Conservation (phyloP, 306 rosid genomes). For the Heteromeles arbutifolia region DNA sequence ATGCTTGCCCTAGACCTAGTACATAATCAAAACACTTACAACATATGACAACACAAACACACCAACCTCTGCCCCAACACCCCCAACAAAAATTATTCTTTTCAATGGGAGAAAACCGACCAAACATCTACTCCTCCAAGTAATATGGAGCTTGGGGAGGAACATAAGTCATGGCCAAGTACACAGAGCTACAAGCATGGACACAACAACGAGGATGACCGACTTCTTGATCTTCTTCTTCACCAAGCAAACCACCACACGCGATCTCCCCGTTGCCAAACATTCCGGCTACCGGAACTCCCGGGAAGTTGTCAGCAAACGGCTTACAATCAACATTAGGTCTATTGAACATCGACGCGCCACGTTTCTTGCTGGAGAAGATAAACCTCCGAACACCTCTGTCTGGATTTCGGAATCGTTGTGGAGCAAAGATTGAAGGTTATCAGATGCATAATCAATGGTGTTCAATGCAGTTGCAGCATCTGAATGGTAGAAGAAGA, state of each 20-base stretch:
- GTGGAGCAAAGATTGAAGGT: slow-evolving; percentile 2
- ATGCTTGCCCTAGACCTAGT: background rate
- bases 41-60: background rate
- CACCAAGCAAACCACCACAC: background rate
- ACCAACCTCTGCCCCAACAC: background rate
- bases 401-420: background rate
- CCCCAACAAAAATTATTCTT: background rate
- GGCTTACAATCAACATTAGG: slow-evolving; percentile 7
- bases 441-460: background rate
- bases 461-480: slow-evolving; percentile 20
- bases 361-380: slow-evolving; percentile 20
- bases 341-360: slow-evolving; percentile 11
- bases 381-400: slow-evolving; percentile 25
- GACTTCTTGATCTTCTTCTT: background rate
- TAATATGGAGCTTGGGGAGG: background rate
- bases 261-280: slow-evolving; percentile 27
- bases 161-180: slow-evolving; percentile 23
- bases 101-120: background rate
- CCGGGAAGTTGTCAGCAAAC: background rate
- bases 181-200: slow-evolving; percentile 28
- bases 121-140: background rate
- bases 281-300: slow-evolving; percentile 17
- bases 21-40: background rate
- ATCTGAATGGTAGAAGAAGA: slow-evolving; percentile 27
- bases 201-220: slow-evolving; percentile 5